Conservation (phyloP, 2,329 filamentous ascomycete genomes). For the Diaporthe sp. region DNA sequence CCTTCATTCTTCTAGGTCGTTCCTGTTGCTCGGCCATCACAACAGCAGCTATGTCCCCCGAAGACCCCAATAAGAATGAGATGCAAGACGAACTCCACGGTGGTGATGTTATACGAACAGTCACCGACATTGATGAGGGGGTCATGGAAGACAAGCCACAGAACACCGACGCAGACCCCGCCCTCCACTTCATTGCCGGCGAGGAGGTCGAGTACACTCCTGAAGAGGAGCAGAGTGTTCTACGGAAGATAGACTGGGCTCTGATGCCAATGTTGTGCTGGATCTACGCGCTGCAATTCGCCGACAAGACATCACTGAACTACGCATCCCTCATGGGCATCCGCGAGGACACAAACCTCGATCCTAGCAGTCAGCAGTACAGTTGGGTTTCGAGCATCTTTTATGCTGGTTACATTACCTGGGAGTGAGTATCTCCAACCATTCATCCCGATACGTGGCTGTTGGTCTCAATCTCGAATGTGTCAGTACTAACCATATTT, state of each 20-base stretch:
- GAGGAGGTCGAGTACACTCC: not conserved
- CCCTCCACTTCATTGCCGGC: constrained; percentile 11
- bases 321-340: constrained; percentile 58
- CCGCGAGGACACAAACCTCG: constrained; percentile 37
- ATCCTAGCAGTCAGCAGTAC: constrained; percentile 39
- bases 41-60: not conserved
- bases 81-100: not conserved
- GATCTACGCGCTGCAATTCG: constrained; percentile 71
- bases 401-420: constrained; percentile 42
- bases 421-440: constrained; percentile 38
- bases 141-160: constrained; percentile 1
- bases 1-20: not conserved
- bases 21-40: not conserved
- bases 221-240: constrained; percentile 17
- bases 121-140: not conserved
- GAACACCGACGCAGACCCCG: constrained; percentile 19
- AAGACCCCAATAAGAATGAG: not conserved
- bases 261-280: constrained; percentile 65
- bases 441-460: not conserved
- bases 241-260: constrained; percentile 73
- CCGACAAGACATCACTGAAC: constrained; percentile 70
- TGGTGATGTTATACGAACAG: not conserved
- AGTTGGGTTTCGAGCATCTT: constrained; percentile 43
- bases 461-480: not conserved
- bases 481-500: not conserved